Evolutionary conservation across 2,329 filamentous ascomycete species (phyloP), one percentile per base, ranked within the genome.

Genomic region (Microsporum ferrugineum): DNA sequence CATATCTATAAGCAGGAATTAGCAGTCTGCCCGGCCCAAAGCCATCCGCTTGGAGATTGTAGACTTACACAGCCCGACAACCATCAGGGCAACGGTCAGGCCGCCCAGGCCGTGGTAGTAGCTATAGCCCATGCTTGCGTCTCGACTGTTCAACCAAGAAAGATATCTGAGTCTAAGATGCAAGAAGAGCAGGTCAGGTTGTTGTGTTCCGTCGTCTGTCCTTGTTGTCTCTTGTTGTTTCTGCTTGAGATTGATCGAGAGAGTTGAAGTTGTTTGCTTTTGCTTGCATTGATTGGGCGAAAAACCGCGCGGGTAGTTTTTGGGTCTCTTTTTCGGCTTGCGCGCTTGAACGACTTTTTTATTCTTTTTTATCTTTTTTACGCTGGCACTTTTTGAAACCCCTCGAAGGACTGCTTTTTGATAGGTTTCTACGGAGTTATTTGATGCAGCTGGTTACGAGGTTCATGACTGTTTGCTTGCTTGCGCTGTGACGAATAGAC

Each of bases 61-160:
- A 57, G 60, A 78, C 89, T 76, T 83, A 95, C 89, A 94, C 75
- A 85, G 80, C 81, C 87, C 89, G 69, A 91, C 84, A 63, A 94
- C 80, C 62, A 82, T 78, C 69, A 91, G 78, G 71, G 88, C 84
- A 68, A 85, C 81, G 69, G 82, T 82, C 71, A 84, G 80, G 76
- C 84, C 83, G 76, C 87, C 85, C 69, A 84, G 75, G 70, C 86
- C 84, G 78, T 92, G 91, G 64, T 72, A 77, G 51, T 55, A 55
- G 72, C 45, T 51, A 23, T 88, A 81, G 82, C 85, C 85, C 88
- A 92, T 92, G 68, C 27, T 57, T 39, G 55, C 55, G n/a, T 41
- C 39, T 14, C 29, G 5, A 8, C 31, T 12, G 49, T 34, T 29
- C 49, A 12, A 8, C 6, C 29, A 14, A 36, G 4, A 33, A 31